Evolutionary conservation across 1,284 basidiomycete genomes (phyloP), one percentile per base, ranked within the genome.

Genomic region (Sporisorium exsertum): DNA sequence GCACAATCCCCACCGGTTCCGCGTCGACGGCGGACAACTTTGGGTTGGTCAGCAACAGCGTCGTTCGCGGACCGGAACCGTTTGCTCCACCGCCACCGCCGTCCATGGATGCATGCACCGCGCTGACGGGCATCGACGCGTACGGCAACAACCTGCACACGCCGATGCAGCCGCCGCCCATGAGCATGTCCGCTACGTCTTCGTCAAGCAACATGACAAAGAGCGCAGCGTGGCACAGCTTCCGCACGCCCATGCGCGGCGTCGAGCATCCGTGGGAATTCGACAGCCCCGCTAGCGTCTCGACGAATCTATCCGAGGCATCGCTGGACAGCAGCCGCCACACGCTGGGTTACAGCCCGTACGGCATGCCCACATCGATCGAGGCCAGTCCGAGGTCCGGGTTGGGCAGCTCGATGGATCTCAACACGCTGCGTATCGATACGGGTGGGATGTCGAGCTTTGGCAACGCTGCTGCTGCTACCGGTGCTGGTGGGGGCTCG

Each of bases 21-120:
- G 51, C 51, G 13, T 64, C 56, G 42, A 70, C 67, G 1, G 72
- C 63, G 2, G 72, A 75, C 33, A 75, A 75, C 56, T 75, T 75
- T 56, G 67, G 72, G 3, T 22, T 75, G 22, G 37, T 70, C 52
- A 47, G 51, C 26, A 24, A 55, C 26, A 24, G 33, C 2, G 9
- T 49, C 7, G 42, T 57, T 33, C 57, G 63, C 12, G 13, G 58
- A 3, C 32, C 24, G 0, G 69, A 56, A 10, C 51, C 69, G 3
- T 56, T 58, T 13, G 27, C 52, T 13, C 37, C 56, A n/a, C 33
- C 51, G 5, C 4, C 43, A 24, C 27, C 54, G 18, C 18, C 33
- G 33, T 15, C 33, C 5, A 18, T 66, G 26, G 69, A 65, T 15
- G 24, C 26, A 5, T 35, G 59, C n/a, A 20, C 40, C 7, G 33